A percentile compares a stretch with the other conserved stretches of the same genome.
Conservation (phyloP, 306 rosid genomes). For the Quercus agrifolia region DNA sequence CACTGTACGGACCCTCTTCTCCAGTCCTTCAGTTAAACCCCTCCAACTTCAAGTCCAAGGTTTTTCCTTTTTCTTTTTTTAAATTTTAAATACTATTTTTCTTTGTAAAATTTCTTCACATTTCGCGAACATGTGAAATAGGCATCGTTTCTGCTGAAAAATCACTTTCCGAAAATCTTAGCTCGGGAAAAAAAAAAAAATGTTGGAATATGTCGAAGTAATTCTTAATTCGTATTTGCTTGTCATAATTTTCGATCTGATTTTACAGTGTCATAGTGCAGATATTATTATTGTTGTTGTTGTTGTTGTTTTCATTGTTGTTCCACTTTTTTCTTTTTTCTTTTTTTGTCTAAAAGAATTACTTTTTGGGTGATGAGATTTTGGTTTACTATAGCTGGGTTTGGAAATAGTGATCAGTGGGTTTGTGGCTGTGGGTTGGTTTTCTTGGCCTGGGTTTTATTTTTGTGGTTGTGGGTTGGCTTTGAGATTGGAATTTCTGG, state of each 20-base stretch:
- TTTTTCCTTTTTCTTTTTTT: constrained; percentile 6
- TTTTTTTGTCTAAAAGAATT: no score
- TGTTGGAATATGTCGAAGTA: neutral
- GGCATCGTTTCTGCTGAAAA: neutral
- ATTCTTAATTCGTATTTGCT: neutral
- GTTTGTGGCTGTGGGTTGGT: no score
- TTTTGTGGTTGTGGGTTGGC: no score
- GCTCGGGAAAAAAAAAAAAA: neutral
- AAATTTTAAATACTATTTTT: neutral
- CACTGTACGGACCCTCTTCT: constrained; percentile 85
- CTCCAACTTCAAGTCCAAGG: constrained; percentile 97
- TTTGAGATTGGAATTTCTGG: no score
- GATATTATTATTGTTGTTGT: neutral
- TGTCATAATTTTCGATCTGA: neutral
- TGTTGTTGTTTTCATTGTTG: neutral
- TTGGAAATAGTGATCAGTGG: neutral
- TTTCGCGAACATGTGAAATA: neutral
- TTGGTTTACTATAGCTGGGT: neutral
- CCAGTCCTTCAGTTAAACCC: constrained; percentile 93
- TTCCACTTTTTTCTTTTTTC: no score
- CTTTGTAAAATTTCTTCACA: neutral
- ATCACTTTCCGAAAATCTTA: neutral
- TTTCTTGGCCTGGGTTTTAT: no score
- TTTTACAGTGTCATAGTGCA: neutral
- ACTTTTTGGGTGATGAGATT: neutral